Percentiles rank a stretch among this genome's conserved stretches.
Conservation (phyloP, 129 eudicot species). For the Centrapalus pauciflorus region DNA sequence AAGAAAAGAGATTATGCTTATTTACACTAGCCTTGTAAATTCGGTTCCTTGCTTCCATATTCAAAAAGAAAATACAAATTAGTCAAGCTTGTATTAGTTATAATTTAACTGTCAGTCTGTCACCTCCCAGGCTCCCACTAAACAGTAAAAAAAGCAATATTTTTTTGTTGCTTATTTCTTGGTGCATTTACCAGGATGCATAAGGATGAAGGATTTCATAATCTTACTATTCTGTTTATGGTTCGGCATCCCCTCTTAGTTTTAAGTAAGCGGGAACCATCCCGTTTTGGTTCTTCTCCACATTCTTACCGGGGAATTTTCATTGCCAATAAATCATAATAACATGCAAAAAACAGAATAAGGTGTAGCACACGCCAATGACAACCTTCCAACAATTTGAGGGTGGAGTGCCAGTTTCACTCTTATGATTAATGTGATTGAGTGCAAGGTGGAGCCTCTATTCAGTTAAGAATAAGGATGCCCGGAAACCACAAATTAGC, state of each 20-base stretch:
- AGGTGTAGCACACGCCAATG: not conserved
- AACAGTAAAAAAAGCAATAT: not conserved
- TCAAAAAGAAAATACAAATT: not conserved
- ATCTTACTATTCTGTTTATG: not conserved
- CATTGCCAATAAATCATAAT: not conserved
- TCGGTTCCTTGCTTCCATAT: not conserved
- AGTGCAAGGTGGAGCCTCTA: not conserved
- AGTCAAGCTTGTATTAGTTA: not conserved
- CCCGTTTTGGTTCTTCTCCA: no score
- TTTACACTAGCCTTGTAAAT: not conserved
- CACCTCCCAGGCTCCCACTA: no score
- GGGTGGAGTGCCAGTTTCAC: not conserved
- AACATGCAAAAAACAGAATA: not conserved
- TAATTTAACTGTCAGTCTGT: not conserved
- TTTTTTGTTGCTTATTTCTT: not conserved
- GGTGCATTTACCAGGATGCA: not conserved
- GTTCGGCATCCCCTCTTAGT: no score
- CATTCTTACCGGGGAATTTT: no score
- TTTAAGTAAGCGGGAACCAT: no score
- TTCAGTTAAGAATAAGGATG: not conserved
- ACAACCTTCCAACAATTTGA: not conserved
- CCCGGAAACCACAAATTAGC: not conserved
- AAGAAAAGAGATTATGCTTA: not conserved
- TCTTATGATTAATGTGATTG: not conserved
- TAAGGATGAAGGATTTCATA: not conserved